A percentile compares a stretch with the other conserved stretches of the same genome.
These are phyloP conservation scores for Monilinia fructigena DNA, from an alignment of 2,329 filamentous ascomycete genomes.

Conservation along the genomic window DNA sequence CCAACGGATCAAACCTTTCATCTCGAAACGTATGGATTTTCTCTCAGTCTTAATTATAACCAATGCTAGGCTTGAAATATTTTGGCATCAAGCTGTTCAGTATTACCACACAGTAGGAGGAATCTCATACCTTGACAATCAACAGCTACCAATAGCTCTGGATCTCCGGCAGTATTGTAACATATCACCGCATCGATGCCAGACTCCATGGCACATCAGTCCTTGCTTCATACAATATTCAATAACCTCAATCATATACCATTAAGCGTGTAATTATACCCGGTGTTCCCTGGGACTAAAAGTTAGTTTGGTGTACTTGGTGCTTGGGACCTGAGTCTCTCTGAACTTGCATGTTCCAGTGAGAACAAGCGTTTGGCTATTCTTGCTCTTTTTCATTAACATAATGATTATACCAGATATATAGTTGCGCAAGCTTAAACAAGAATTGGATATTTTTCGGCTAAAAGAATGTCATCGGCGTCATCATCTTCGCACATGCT, in stretches of 20 bases:
- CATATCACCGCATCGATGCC: background rate
- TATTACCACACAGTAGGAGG: background rate
- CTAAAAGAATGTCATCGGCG: background rate
- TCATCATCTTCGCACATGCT: background rate
- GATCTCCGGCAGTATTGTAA: background rate
- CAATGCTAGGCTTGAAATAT: no score
- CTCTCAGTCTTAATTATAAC: no score
- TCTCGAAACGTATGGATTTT: no score
- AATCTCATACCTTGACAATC: background rate
- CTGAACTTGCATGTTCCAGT: background rate
- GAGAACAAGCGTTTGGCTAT: background rate
- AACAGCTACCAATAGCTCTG: background rate
- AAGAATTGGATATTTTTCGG: background rate
- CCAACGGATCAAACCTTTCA: no score
- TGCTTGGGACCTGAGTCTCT: background rate
- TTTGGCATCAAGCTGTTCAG: no score
- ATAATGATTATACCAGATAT: background rate
- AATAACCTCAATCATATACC: background rate
- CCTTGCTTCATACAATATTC: background rate
- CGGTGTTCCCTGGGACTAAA: background rate
- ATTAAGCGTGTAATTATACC: background rate
- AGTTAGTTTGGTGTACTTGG: background rate
- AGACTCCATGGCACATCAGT: background rate
- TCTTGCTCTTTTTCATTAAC: background rate
- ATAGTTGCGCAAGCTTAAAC: background rate